A percentile compares a stretch with the other conserved stretches of the same genome.
These are phyloP conservation scores for Pleurotus tuoliensis DNA, from an alignment of 768 basidiomycete genomes.

Conservation along the genomic window DNA sequence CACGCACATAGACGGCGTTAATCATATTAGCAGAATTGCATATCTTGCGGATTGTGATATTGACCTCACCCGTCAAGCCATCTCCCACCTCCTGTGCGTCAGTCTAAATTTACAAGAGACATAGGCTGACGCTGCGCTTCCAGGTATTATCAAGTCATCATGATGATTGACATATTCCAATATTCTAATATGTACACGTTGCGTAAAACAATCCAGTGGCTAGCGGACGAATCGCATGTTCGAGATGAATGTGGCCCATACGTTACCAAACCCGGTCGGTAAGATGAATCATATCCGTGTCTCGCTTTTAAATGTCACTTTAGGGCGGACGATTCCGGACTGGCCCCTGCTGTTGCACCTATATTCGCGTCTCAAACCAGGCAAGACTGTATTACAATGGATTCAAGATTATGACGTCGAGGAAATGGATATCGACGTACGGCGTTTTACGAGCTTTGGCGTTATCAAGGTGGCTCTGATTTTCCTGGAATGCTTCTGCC, in stretches of 20 bases:
- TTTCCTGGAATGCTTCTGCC: background rate
- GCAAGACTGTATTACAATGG: slow-evolving; percentile 85
- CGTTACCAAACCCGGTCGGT: slow-evolving; percentile 70
- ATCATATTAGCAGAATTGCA: slow-evolving; percentile 89
- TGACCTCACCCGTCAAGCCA: slow-evolving; percentile 75
- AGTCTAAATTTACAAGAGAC: background rate
- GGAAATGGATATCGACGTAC: slow-evolving; percentile 76
- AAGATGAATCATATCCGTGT: background rate
- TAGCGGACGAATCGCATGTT: slow-evolving; percentile 82
- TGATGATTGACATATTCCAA: slow-evolving; percentile 97
- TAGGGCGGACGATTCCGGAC: slow-evolving; percentile 62
- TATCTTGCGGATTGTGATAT: slow-evolving; percentile 88
- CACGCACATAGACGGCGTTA: slow-evolving; percentile 82
- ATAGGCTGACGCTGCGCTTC: slow-evolving; percentile 9
- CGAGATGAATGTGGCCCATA: slow-evolving; percentile 91
- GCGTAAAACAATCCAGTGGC: slow-evolving; percentile 80
- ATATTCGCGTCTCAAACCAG: slow-evolving; percentile 83
- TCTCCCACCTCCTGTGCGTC: slow-evolving; percentile 86
- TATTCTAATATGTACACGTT: slow-evolving; percentile 97
- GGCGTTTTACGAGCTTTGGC: slow-evolving; percentile 95
- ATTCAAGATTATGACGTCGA: slow-evolving; percentile 73
- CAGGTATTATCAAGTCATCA: slow-evolving; percentile 94
- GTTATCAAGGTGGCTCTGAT: slow-evolving; percentile 79
- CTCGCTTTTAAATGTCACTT: slow-evolving; percentile 5
- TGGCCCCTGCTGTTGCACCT: slow-evolving; percentile 86